Conservation (phyloP, 2,329 filamentous ascomycete species). For the Teratosphaeria destructans region DNA sequence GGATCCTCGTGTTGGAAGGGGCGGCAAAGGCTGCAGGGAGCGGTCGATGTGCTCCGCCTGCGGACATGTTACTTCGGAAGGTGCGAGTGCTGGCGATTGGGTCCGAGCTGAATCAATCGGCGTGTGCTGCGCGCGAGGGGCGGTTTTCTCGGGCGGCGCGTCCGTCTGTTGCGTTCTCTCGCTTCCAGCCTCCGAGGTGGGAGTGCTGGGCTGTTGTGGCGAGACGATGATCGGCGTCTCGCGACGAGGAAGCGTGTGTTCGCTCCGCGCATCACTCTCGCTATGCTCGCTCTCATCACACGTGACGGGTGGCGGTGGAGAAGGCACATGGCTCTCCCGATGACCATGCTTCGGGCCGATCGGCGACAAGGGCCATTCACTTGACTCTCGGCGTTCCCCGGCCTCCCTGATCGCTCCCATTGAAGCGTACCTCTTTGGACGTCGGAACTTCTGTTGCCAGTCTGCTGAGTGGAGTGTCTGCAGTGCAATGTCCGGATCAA, state of each 20-base stretch:
- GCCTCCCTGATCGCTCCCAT: conserved; percentile 9
- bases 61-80: not conserved
- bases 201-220: not conserved
- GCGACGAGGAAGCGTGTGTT: not conserved
- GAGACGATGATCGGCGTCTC: not conserved
- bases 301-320: not conserved
- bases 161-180: not conserved
- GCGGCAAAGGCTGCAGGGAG: conserved; percentile 6
- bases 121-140: not conserved
- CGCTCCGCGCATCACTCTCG: not conserved
- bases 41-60: conserved; percentile 1
- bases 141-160: not conserved
- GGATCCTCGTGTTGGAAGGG: conserved; percentile 1
- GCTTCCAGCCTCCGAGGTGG: not conserved
- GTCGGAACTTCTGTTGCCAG: conserved; percentile 2
- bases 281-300: conserved; percentile 1
- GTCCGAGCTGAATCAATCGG: not conserved
- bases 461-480: conserved; percentile 4
- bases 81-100: not conserved
- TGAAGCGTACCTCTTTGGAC: conserved; percentile 13
- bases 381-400: not conserved
- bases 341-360: not conserved
- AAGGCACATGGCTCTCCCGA: not conserved
- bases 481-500: conserved; percentile 9
- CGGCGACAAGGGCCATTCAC: not conserved